A percentile compares a stretch with the other conserved stretches of the same genome.
These are phyloP conservation scores for Theileria equi DNA, from an alignment of 169 alveolate genomes.

Conservation along the genomic window DNA sequence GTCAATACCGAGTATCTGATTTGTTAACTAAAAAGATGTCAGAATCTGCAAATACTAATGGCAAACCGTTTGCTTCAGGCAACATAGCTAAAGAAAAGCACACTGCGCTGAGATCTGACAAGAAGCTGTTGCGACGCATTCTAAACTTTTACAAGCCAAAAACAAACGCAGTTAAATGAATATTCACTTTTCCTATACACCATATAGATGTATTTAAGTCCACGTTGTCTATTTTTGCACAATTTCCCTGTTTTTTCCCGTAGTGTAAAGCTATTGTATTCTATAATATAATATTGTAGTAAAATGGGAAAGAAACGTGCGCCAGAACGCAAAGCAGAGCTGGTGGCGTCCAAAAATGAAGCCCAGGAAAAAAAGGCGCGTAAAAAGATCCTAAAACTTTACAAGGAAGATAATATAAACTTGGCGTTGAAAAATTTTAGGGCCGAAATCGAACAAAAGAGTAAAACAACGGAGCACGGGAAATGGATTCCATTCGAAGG, in stretches of 20 bases:
- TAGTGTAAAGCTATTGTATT: too few relatives aligned
- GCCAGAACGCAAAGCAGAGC: conserved; percentile 31
- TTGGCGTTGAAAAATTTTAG: conserved; percentile 12
- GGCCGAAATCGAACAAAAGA: conserved; percentile 1
- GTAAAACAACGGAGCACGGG: conserved; percentile 16
- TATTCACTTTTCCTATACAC: too few relatives aligned
- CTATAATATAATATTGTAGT: neutral
- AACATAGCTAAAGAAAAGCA: neutral
- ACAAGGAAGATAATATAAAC: conserved; percentile 28
- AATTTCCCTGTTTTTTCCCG: too few relatives aligned
- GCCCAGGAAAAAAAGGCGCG: conserved; percentile 54
- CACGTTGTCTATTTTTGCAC: too few relatives aligned
- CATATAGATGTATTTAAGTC: too few relatives aligned
- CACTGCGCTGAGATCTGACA: neutral
- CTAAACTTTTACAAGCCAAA: conserved; percentile 19
- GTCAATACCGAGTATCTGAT: conserved; percentile 1
- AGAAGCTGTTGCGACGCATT: neutral
- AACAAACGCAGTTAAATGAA: neutral
- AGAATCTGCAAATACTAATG: neutral
- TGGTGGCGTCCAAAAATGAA: conserved; percentile 31
- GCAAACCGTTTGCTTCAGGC: neutral
- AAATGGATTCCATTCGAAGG: conserved; percentile 29
- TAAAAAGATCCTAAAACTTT: conserved; percentile 27
- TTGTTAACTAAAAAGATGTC: neutral
- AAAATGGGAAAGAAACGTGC: neutral